A percentile compares a stretch with the other conserved stretches of the same genome.
Evolutionary conservation across 2,329 filamentous ascomycete species (phyloP).

Genomic region (Trichoderma koningii): DNA sequence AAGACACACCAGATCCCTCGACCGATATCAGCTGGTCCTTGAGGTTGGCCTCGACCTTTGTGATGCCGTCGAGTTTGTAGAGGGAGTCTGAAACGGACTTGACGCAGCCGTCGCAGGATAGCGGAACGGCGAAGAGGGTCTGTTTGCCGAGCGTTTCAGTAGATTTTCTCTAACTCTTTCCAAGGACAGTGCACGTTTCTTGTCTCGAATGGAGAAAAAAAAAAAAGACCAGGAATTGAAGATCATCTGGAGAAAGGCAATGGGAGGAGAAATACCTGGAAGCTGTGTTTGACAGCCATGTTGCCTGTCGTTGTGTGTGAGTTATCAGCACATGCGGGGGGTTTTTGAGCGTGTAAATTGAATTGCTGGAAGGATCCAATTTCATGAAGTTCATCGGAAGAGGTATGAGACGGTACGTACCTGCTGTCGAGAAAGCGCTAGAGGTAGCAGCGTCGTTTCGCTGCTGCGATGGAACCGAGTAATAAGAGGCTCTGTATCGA

Average conservation of each 20-base stretch:
- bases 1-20: constrained; percentile 70
- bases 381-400: neutral
- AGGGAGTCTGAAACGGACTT: constrained; percentile 81
- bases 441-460: constrained; percentile 26
- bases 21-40: constrained; percentile 81
- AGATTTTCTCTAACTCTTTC: constrained; percentile 30
- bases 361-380: neutral
- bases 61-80: constrained; percentile 75
- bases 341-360: constrained; percentile 2
- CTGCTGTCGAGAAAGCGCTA: neutral
- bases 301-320: constrained; percentile 34
- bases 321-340: constrained; percentile 8
- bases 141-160: constrained; percentile 49
- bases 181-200: constrained; percentile 21
- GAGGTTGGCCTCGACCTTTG: constrained; percentile 79
- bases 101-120: constrained; percentile 88
- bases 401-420: neutral
- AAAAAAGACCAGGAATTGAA: neutral
- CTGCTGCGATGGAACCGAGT: constrained; percentile 23
- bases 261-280: constrained; percentile 44
- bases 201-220: neutral
- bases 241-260: neutral
- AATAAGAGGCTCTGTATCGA: constrained; percentile 34
- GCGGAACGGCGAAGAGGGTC: constrained; percentile 92
- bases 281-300: constrained; percentile 50